Base-by-base conservation (phyloP, 2,329 filamentous ascomycete genomes). In the Cercospora sp. region DNA sequence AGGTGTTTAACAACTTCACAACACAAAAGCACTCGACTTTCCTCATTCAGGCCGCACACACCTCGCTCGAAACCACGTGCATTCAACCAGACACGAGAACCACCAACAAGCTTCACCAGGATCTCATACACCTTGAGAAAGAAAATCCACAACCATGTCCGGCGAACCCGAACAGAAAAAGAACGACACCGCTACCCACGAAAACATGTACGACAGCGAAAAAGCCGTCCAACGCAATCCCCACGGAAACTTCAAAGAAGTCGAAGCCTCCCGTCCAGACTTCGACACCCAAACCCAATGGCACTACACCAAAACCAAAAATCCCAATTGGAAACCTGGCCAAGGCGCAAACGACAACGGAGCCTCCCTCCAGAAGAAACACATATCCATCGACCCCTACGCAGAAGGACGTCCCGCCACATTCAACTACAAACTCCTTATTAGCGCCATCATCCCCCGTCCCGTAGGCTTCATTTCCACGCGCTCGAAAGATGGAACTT, bases 401-500 rank as follows among this genome's bases (percentile, higher is more conserved):
- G 90, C 85, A 66, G 82, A 88, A 30, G 91, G 89, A 34, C 87
- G 94, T 0, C 85, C 88, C 0, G 81, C 87, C 0, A 81, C 83
- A 1, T 88, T 87, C 81, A 97, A 97, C 85, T 97, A 98, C 86
- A 97, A 97, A 81, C 87, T 97, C 13, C 84, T 97, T 69, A 97
- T 97, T 79, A 91, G 89, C 18, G 89, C 88, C 71, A 88, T 97
- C 72, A 86, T 93, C 16, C 94, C 94, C 0, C 88, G 94, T 12
- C 94, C 94, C 12, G 90, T 97, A 57, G 88, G 87, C 1, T 88
- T 90, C 70, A 79, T 89, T 13, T 85, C 83, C 61, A 90, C 88
- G 1, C 78, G 83, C 40, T 85, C 82, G 2, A 81, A 81, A 45
- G 90, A 93, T 75, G 92, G 91, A 24, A 80, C 73, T 18, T 83